Evolutionary conservation across 306 rosid genomes (phyloP), one percentile per base, ranked within the genome.

Genomic region (Cyamopsis tetragonoloba): DNA sequence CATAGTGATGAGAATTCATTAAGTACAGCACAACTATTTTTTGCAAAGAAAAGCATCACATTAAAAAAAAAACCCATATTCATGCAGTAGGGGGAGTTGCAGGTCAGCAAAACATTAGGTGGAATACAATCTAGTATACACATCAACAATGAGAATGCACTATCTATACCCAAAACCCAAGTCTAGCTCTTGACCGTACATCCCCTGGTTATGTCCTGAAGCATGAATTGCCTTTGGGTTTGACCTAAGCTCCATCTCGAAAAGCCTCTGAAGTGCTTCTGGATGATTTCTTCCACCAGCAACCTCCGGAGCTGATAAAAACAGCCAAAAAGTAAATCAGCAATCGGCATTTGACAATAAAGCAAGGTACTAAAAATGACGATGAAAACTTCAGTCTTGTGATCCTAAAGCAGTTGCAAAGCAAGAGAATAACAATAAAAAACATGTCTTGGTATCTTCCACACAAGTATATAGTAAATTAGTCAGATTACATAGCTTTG

Each of bases 161-260:
- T 86, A 88, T 67, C 95, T 88, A 78, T 84, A 85, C 70, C 97
- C 90, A 43, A 90, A 88, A 32, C 96, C 87, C 91, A 86, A 68
- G 86, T 86, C 96, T 43, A 93, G 87, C 87, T 86, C 97, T 62
- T 83, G 89, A 47, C 81, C 96, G 26, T 74, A 66, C 72, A 74
- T 66, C 39, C 79, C 80, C 70, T 75, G 75, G 71, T 43, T 67
- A 31, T 68, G 75, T 27, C 80, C 80, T 49, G 80, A 68, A 68
- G 65, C 47, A 59, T 68, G 75, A 31, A 75, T 75, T 39, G 70
- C 64, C 75, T 68, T 75, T 59, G 80, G 63, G 70, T 75, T 75
- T 49, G 80, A 37, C 79, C 96, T 82, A n/a, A 82, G 79, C 58
- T 89, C 99, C 97, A 91, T 87, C 84, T 87, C 96, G 4, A 91